Evolutionary conservation across 495 filamentous ascomycete species (phyloP).

Genomic region (Xylaria palmicola): DNA sequence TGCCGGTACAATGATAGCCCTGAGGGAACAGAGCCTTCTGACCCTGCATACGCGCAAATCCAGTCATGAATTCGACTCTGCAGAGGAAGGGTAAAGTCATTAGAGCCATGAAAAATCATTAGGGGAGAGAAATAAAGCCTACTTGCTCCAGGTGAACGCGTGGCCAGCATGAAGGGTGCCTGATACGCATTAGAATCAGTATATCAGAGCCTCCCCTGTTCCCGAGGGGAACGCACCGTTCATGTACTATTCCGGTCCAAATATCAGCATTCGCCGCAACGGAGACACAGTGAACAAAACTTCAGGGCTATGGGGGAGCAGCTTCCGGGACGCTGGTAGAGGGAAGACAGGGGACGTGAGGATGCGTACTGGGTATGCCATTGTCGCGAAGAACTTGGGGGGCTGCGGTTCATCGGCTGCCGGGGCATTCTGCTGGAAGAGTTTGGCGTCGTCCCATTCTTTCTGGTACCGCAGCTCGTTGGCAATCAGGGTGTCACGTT

Average conservation of each 20-base stretch:
- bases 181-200: background rate
- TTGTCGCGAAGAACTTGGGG: conserved; percentile 90
- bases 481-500: conserved; percentile 81
- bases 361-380: conserved; percentile 68
- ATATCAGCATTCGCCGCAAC: background rate
- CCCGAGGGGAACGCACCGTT: conserved; percentile 45
- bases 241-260: conserved; percentile 59
- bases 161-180: conserved; percentile 91
- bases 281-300: background rate
- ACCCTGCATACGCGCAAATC: conserved; percentile 85
- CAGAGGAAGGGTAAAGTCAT: background rate
- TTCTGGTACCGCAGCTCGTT: conserved; percentile 92
- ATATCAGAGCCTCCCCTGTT: background rate
- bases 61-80: conserved; percentile 77
- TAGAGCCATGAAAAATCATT: background rate
- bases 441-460: conserved; percentile 71
- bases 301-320: too few relatives aligned
- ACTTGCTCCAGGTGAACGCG: conserved; percentile 80
- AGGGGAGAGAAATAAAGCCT: background rate
- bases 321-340: too few relatives aligned
- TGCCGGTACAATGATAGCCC: conserved; percentile 95
- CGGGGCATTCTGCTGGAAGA: conserved; percentile 87
- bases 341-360: background rate
- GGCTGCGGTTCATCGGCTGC: conserved; percentile 69
- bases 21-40: conserved; percentile 82